Evolutionary conservation across 1,284 basidiomycete genomes (phyloP).

Genomic region (Apiotrichum montevideense): DNA sequence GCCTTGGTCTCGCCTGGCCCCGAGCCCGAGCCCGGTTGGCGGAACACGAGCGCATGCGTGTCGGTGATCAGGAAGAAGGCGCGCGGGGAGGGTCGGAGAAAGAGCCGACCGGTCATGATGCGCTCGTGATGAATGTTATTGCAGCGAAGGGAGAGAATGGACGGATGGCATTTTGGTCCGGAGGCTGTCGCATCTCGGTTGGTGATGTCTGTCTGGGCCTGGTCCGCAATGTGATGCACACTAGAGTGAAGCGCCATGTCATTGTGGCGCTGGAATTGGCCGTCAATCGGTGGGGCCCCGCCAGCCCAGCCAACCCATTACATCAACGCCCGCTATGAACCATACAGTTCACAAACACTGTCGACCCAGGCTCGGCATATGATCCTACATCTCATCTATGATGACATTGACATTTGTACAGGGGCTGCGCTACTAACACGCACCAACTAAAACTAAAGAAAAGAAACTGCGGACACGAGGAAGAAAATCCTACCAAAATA

Average conservation of each 20-base stretch:
- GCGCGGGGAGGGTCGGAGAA: conserved; percentile 41
- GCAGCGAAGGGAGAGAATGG: background rate
- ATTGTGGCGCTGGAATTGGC: no score
- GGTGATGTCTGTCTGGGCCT: no score
- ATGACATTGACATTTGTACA: background rate
- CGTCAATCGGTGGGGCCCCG: no score
- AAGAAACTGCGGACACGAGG: background rate
- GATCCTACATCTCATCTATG: background rate
- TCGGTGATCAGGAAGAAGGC: conserved; percentile 42
- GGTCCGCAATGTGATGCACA: no score
- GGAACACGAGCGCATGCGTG: conserved; percentile 43
- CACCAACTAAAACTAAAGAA: background rate
- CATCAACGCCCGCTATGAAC: no score
- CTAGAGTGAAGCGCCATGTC: no score
- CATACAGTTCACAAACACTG: no score
- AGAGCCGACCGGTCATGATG: conserved; percentile 40
- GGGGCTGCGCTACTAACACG: background rate
- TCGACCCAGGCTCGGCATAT: no score
- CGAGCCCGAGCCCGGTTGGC: conserved; percentile 29
- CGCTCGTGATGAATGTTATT: background rate
- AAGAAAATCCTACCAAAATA: background rate
- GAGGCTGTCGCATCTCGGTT: no score
- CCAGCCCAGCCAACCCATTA: no score
- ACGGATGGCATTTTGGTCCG: no score
- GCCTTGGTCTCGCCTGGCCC: conserved; percentile 28